These are phyloP conservation scores for Sporothrix globosa DNA, from an alignment of 2,329 filamentous ascomycete genomes.

Conservation along the genomic window DNA sequence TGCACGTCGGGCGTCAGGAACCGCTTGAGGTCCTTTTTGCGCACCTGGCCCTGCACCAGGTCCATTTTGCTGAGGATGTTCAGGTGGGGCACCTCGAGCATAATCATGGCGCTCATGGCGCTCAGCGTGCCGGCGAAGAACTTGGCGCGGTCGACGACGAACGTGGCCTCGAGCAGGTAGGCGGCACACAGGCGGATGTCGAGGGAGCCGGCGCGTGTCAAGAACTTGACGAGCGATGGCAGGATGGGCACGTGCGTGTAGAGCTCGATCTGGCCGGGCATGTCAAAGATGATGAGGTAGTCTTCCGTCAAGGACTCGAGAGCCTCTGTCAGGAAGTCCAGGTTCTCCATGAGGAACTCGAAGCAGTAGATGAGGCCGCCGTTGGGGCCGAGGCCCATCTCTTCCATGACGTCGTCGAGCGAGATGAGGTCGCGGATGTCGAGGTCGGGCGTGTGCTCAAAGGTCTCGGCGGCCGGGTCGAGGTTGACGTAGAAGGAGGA, in stretches of 20 bases:
- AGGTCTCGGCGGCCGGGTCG: slow-evolving; percentile 91
- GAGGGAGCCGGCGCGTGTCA: slow-evolving; percentile 76
- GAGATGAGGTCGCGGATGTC: slow-evolving; percentile 96
- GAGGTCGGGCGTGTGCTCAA: slow-evolving; percentile 87
- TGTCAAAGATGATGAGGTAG: slow-evolving; percentile 96
- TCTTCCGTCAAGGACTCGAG: slow-evolving; percentile 88
- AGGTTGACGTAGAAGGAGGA: slow-evolving; percentile 98
- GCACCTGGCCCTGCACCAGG: slow-evolving; percentile 84
- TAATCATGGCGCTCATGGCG: slow-evolving; percentile 98
- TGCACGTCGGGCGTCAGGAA: slow-evolving; percentile 86
- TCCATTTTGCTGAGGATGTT: slow-evolving; percentile 99
- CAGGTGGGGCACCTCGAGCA: slow-evolving; percentile 95
- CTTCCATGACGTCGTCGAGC: slow-evolving; percentile 94
- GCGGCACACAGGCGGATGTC: slow-evolving; percentile 92
- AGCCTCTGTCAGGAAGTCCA: slow-evolving; percentile 85
- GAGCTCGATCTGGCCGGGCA: slow-evolving; percentile 97
- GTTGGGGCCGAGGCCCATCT: slow-evolving; percentile 86
- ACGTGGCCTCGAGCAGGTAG: slow-evolving; percentile 93
- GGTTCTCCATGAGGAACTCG: slow-evolving; percentile 91
- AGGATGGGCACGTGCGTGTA: slow-evolving; percentile 96
- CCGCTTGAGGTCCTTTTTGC: slow-evolving; percentile 83
- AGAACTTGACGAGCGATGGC: slow-evolving; percentile 77
- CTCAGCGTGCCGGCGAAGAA: slow-evolving; percentile 95
- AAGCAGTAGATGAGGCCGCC: slow-evolving; percentile 95
- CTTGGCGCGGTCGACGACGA: slow-evolving; percentile 92